Evolutionary conservation across 345 rosid genomes (phyloP).

Genomic region (Toxicodendron radicans): DNA sequence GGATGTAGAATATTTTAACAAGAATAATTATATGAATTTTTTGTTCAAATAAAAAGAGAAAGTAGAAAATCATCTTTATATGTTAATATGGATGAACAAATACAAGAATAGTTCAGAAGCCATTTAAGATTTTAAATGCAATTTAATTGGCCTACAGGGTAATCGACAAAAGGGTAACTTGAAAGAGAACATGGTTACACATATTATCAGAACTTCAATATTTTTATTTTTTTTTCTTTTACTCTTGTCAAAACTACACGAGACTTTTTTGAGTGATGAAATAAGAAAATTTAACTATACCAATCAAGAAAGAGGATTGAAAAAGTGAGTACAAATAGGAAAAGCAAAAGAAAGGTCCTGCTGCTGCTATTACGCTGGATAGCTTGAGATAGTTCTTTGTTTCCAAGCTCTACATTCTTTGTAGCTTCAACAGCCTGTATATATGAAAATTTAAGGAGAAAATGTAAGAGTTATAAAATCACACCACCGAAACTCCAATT

Average conservation of each 20-base stretch:
- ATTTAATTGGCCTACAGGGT: no score
- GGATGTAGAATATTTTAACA: no score
- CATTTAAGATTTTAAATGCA: no score
- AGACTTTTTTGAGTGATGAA: neutral
- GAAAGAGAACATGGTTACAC: neutral
- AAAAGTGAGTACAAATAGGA: constrained; percentile 80
- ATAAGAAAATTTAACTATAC: constrained; percentile 49
- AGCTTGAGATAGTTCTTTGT: constrained; percentile 83
- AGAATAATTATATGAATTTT: no score
- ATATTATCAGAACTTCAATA: neutral
- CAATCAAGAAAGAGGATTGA: constrained; percentile 89
- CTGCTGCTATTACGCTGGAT: constrained; percentile 78
- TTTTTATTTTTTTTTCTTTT: neutral
- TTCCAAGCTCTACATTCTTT: constrained; percentile 79
- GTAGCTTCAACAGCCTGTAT: constrained; percentile 91
- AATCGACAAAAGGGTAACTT: neutral
- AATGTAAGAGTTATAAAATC: neutral
- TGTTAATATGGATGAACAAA: no score
- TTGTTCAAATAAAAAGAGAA: no score
- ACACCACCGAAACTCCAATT: neutral
- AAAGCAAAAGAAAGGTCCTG: constrained; percentile 86
- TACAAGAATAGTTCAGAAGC: no score
- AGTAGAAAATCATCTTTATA: no score
- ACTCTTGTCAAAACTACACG: constrained; percentile 1
- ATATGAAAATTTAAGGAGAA: constrained; percentile 1